Conservation (phyloP, 2,329 filamentous ascomycete species). For the Aspergillus awamori region DNA sequence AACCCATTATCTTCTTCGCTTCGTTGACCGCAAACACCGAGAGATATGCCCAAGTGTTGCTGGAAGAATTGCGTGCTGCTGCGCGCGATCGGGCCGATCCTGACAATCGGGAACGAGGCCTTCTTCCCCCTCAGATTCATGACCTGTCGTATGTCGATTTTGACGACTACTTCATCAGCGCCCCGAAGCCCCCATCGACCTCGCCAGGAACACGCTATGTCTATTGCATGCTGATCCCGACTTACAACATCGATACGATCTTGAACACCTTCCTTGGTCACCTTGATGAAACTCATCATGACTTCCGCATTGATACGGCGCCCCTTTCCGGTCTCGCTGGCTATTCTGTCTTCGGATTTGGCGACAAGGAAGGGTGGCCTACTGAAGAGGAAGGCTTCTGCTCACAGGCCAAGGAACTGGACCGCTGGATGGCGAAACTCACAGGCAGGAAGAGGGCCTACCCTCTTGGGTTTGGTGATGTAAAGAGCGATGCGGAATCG, state of each 20-base stretch:
- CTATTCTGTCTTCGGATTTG: conserved; percentile 92
- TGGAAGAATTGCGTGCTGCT: conserved; percentile 56
- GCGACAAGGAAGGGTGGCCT: conserved; percentile 89
- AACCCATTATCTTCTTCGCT: conserved; percentile 83
- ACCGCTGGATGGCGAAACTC: conserved; percentile 97
- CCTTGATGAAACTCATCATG: conserved; percentile 88
- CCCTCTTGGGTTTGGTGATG: conserved; percentile 84
- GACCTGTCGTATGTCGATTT: conserved; percentile 87
- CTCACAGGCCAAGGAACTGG: conserved; percentile 84
- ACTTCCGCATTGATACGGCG: conserved; percentile 92
- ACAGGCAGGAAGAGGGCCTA: conserved; percentile 84
- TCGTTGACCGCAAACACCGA: conserved; percentile 85
- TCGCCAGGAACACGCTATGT: conserved; percentile 62
- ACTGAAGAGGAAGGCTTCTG: conserved; percentile 90
- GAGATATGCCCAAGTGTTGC: conserved; percentile 67
- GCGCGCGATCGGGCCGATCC: conserved; percentile 30
- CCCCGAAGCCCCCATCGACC: conserved; percentile 63
- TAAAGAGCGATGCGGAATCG: conserved; percentile 70
- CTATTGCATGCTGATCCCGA: conserved; percentile 83
- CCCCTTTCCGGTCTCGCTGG: conserved; percentile 76
- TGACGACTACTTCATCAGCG: conserved; percentile 85
- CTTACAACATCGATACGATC: conserved; percentile 93
- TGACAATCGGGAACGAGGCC: conserved; percentile 30
- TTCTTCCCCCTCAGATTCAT: conserved; percentile 65
- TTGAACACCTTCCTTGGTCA: conserved; percentile 86